A percentile compares a stretch with the other conserved stretches of the same genome.
Conservation (phyloP, 2,329 filamentous ascomycete genomes). For the Fusarium pseudonygamai region DNA sequence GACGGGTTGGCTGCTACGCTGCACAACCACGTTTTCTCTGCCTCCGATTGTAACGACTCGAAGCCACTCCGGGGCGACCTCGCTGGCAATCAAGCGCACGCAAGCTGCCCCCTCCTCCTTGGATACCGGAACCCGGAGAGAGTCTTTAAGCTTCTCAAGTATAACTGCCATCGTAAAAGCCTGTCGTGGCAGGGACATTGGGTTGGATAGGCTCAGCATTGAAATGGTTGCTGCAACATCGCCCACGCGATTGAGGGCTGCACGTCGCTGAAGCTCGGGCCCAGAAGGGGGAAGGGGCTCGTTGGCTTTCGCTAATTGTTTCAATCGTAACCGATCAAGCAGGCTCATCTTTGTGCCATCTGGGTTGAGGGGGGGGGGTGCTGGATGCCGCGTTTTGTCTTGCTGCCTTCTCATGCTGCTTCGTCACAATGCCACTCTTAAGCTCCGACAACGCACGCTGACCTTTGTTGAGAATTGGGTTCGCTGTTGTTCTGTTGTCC, state of each 20-base stretch:
- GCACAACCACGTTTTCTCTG: constrained; percentile 67
- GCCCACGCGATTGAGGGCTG: constrained; percentile 73
- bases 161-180: constrained; percentile 73
- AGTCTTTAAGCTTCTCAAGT: constrained; percentile 73
- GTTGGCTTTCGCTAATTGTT: constrained; percentile 67
- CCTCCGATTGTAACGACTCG: constrained; percentile 61
- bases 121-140: constrained; percentile 65
- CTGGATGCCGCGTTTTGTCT: constrained; percentile 48
- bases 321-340: constrained; percentile 78
- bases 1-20: constrained; percentile 54
- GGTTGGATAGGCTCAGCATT: constrained; percentile 68
- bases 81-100: constrained; percentile 61
- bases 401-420: constrained; percentile 58
- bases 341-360: constrained; percentile 70
- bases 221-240: constrained; percentile 74
- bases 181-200: constrained; percentile 61
- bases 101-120: constrained; percentile 61
- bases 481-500: constrained; percentile 53
- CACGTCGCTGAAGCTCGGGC: constrained; percentile 67
- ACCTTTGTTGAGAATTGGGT: constrained; percentile 70
- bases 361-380: constrained; percentile 50
- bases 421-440: constrained; percentile 67
- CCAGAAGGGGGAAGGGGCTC: constrained; percentile 67
- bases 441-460: constrained; percentile 75
- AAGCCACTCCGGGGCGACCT: constrained; percentile 67